A percentile compares a stretch with the other conserved stretches of the same genome.
Evolutionary conservation across 75 land plant species (phyloP).

Genomic region (Larix kaempferi): DNA sequence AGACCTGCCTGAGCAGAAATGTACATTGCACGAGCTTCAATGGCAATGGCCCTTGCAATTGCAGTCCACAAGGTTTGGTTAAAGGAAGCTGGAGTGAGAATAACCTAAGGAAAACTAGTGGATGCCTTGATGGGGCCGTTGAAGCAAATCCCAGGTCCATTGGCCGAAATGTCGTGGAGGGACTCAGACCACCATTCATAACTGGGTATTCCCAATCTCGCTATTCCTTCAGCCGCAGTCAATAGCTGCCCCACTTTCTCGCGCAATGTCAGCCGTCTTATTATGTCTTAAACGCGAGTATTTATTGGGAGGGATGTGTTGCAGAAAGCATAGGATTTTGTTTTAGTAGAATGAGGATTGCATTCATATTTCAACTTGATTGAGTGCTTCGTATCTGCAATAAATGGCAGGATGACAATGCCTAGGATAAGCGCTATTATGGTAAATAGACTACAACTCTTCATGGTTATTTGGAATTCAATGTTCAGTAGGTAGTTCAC

Average conservation of each 20-base stretch:
- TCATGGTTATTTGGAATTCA: too few species aligned
- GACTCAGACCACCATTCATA: slow-evolving; percentile 97
- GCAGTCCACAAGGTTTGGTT: slow-evolving; percentile 48
- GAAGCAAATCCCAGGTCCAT: slow-evolving; percentile 83
- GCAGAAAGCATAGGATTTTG: too few species aligned
- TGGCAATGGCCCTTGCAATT: slow-evolving; percentile 57
- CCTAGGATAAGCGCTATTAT: too few species aligned
- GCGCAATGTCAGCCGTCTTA: slow-evolving; percentile 60
- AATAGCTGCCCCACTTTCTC: slow-evolving; percentile 78
- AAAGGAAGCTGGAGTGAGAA: slow-evolving; percentile 63
- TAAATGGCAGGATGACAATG: too few species aligned
- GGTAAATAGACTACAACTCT: too few species aligned
- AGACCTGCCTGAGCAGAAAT: slow-evolving; percentile 76
- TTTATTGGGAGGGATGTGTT: too few species aligned
- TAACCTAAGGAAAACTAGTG: slow-evolving; percentile 67
- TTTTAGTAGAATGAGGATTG: too few species aligned
- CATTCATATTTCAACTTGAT: too few species aligned
- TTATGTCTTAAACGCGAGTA: slow-evolving; percentile 51
- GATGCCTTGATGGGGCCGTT: slow-evolving; percentile 49
- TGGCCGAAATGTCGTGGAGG: slow-evolving; percentile 77
- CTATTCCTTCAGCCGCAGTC: slow-evolving; percentile 42
- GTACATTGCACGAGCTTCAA: slow-evolving; percentile 82
- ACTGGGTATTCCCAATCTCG: slow-evolving; percentile 69
- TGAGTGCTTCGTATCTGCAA: too few species aligned
- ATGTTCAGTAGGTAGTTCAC: too few species aligned